These are phyloP conservation scores for Aureobasidium sp. DNA, from an alignment of 2,329 filamentous ascomycete genomes.

Conservation along the genomic window DNA sequence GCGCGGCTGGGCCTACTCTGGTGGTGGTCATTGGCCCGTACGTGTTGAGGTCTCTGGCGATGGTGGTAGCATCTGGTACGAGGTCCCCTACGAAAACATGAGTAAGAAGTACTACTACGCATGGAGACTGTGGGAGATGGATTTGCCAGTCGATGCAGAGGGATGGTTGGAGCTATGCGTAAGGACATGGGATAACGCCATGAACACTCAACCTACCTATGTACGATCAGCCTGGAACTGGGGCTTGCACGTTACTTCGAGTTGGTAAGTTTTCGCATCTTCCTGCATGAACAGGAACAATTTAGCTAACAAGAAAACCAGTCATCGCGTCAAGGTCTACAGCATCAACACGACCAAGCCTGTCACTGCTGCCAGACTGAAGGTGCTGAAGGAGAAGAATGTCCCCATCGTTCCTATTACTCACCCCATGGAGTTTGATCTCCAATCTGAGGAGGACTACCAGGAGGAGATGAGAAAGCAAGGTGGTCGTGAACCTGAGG, in stretches of 20 bases:
- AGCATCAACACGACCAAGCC: conserved; percentile 50
- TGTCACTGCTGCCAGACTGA: conserved; percentile 41
- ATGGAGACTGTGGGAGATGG: conserved; percentile 57
- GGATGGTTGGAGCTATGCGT: conserved; percentile 39
- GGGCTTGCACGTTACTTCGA: conserved; percentile 58
- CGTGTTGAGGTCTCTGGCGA: conserved; percentile 56
- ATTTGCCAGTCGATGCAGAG: conserved; percentile 49
- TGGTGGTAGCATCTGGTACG: conserved; percentile 57
- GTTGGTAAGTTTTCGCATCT: conserved; percentile 29
- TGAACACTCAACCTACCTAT: conserved; percentile 38
- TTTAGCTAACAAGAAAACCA: neutral
- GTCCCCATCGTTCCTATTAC: conserved; percentile 47
- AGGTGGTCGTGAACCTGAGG: conserved; percentile 34
- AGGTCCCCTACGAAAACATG: conserved; percentile 51
- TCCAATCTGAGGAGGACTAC: conserved; percentile 44
- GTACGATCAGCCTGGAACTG: conserved; percentile 48
- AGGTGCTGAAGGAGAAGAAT: conserved; percentile 42
- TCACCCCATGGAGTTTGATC: conserved; percentile 41
- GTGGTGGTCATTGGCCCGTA: conserved; percentile 41
- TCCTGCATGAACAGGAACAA: too few species aligned
- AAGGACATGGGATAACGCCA: conserved; percentile 37
- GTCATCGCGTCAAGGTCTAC: conserved; percentile 53
- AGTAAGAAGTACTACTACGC: conserved; percentile 54
- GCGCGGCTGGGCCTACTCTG: conserved; percentile 39
- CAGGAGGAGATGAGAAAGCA: conserved; percentile 31